Evolutionary conservation across 139 green algal genomes (phyloP).

Genomic region (Axilococcus clingmanii): DNA sequence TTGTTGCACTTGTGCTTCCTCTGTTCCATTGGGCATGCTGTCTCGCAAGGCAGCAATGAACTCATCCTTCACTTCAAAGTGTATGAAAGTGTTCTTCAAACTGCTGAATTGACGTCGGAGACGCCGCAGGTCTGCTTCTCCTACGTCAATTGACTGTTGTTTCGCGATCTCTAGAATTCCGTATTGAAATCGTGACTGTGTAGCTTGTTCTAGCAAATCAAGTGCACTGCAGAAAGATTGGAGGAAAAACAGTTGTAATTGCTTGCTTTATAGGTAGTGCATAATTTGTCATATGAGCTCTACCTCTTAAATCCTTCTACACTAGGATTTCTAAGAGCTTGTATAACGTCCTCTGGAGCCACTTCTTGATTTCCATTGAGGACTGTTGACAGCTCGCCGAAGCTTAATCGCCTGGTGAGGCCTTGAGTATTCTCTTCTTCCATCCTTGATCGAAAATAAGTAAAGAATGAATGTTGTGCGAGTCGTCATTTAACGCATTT

Average conservation of each 20-base stretch:
- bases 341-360: slow-evolving; percentile 13
- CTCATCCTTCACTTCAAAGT: slow-evolving; percentile 42
- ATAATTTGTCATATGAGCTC: background rate
- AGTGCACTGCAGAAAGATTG: slow-evolving; percentile 14
- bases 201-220: slow-evolving; percentile 5
- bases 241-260: background rate
- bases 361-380: slow-evolving; percentile 6
- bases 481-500: too few species aligned
- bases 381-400: slow-evolving; percentile 4
- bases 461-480: too few species aligned
- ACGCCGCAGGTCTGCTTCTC: slow-evolving; percentile 35
- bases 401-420: slow-evolving; percentile 6
- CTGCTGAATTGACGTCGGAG: slow-evolving; percentile 36
- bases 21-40: slow-evolving; percentile 22
- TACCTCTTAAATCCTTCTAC: slow-evolving; percentile 20
- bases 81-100: slow-evolving; percentile 45
- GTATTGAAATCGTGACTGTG: background rate
- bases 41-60: slow-evolving; percentile 36
- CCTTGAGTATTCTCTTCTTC: background rate
- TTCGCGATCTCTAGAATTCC: slow-evolving; percentile 12
- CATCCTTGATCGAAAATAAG: background rate
- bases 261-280: background rate
- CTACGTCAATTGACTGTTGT: slow-evolving; percentile 20
- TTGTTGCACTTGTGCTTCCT: slow-evolving; percentile 25
- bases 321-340: slow-evolving; percentile 4